Evolutionary conservation across 2,329 filamentous ascomycete species (phyloP), one percentile per base, ranked within the genome.

Genomic region (Chaetothyriales sp.): DNA sequence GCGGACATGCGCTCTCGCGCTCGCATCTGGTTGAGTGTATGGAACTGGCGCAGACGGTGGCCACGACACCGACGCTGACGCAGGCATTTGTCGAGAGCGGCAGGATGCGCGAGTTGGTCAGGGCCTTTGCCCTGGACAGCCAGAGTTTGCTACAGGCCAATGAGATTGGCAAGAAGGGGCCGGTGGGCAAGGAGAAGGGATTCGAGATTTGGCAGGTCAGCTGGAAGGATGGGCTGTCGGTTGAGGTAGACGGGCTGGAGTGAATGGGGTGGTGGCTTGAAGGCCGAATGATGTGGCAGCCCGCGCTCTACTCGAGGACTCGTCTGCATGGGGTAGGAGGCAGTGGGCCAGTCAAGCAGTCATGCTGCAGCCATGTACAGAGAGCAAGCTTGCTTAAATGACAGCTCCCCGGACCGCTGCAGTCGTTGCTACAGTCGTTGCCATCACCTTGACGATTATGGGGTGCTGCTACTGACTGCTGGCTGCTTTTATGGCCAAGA

Each of bases 11-110:
- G 47, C 72, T 94, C 44, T 83, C 81, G 46, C 81, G 88, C 44
- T 86, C 90, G 53, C 78, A 84, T 58, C 74, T 94, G 18, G 76
- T 92, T 22, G 82, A 90, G 63, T 86, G 83, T 61, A 90, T 98
- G 85, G 86, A 95, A 54, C 73, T 98, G 15, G 83, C 88, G 1
- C 81, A 82, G 1, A 77, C 95, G 48, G 87, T 90, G 1, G 81
- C 84, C 52, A 79, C 82, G 57, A 77, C 76, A 54, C 81, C 81
- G 20, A 81, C 83, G 58, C 68, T 90, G 43, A 79, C 83, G 1
- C 68, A 73, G 20, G 76, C 78, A 45, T 85, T 92, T 59, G 67
- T 81, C 51, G 73, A 76, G 51, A 76, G 80, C 2, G 76, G 76
- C 29, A 78, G 84, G 46, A 84, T 90, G 80, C 77, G 78, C 61